These are phyloP conservation scores for Yamadazyma buinensis DNA, from an alignment of 1,139 yeast species.

Conservation along the genomic window DNA sequence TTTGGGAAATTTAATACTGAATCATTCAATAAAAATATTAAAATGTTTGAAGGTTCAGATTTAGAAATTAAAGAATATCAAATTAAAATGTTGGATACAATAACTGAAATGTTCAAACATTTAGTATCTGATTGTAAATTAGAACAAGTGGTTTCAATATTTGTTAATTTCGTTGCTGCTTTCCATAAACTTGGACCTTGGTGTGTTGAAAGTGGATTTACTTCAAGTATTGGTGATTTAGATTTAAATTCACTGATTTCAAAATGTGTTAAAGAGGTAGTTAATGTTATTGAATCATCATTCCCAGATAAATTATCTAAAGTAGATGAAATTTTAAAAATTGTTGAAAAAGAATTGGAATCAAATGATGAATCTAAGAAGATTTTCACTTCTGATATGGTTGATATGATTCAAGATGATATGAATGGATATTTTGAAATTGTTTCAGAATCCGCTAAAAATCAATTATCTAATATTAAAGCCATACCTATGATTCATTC, in stretches of 20 bases:
- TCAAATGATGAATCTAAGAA: slow-evolving; percentile 2
- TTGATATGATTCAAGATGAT: slow-evolving; percentile 10
- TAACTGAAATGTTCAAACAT: neutral
- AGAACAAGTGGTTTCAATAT: neutral
- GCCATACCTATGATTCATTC: neutral
- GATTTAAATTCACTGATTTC: neutral
- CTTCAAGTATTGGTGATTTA: slow-evolving; percentile 2
- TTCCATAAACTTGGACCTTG: slow-evolving; percentile 8
- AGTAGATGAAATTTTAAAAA: too few species aligned
- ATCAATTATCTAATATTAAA: neutral
- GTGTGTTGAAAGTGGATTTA: slow-evolving; percentile 12
- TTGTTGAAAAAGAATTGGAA: too few species aligned
- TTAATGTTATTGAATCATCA: neutral
- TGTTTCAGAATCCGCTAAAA: slow-evolving; percentile 8
- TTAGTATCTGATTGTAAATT: neutral
- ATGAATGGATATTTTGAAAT: slow-evolving; percentile 10
- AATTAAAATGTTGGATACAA: slow-evolving; percentile 6
- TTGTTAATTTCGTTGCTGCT: slow-evolving; percentile 8
- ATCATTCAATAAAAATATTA: slow-evolving; percentile 6
- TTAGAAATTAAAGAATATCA: slow-evolving; percentile 10
- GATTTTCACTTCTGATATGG: slow-evolving; percentile 5
- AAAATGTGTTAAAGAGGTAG: neutral
- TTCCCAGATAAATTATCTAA: slow-evolving; percentile 3
- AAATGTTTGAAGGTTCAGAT: slow-evolving; percentile 7
- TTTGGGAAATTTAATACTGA: slow-evolving; percentile 11